Evolutionary conservation across 306 rosid genomes (phyloP).

Genomic region (Vigna hirtella): DNA sequence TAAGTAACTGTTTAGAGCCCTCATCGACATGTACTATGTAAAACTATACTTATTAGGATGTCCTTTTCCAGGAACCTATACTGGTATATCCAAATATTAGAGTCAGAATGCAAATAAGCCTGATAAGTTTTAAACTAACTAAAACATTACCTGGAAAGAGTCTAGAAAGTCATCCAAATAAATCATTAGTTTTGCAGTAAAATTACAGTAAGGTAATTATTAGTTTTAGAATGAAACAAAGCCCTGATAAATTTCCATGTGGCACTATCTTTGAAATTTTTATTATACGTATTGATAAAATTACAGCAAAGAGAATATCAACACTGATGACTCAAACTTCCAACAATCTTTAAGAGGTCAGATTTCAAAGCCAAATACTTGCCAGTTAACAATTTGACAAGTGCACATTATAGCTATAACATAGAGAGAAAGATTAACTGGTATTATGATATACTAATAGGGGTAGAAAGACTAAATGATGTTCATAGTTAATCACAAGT

Average conservation of each 20-base stretch:
- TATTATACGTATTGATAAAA: background rate
- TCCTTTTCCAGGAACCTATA: background rate
- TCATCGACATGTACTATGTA: background rate
- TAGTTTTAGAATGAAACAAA: too few species aligned
- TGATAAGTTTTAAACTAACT: background rate
- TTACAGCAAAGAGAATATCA: conserved; percentile 10
- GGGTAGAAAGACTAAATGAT: conserved; percentile 24
- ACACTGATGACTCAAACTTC: conserved; percentile 8
- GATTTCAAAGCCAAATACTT: conserved; percentile 6
- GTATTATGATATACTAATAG: background rate
- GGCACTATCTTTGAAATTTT: too few species aligned
- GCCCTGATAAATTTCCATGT: too few species aligned
- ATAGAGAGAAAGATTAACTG: background rate
- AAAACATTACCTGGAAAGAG: too few species aligned
- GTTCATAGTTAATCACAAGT: conserved; percentile 15
- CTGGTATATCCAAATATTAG: background rate
- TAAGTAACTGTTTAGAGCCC: conserved; percentile 7
- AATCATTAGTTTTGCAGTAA: too few species aligned
- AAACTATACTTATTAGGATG: background rate
- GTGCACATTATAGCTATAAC: conserved; percentile 13
- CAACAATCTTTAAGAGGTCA: conserved; percentile 24
- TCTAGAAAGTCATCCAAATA: too few species aligned
- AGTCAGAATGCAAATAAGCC: background rate
- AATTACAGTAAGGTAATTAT: too few species aligned
- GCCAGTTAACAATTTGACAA: conserved; percentile 31